Base-by-base conservation (phyloP, 352 stramenopile species). In the Pythium utonaiense region DNA sequence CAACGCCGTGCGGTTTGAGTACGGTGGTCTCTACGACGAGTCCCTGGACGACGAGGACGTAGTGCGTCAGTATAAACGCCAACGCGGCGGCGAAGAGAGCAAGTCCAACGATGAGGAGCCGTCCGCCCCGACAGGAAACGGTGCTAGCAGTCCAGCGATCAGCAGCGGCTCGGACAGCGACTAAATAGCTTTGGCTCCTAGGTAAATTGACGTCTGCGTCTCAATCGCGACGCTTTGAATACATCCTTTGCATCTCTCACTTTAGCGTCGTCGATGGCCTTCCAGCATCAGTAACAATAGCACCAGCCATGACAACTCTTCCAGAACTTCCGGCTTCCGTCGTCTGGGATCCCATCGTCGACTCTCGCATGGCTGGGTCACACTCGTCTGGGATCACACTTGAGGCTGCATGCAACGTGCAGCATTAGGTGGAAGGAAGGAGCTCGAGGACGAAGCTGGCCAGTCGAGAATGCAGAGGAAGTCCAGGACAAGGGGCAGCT, bases 121-220 rank as follows among this genome's bases (percentile, higher is more conserved):
- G 22, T 19, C 53, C 8, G 60, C 55, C 31, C 42, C 30, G 38
- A 71, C 73, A 16, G 69, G 67, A 13, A 69, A 70, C 16, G 70
- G 73, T 12, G 69, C 78, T 10, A 78, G 59, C 50, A 93, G 83
- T 34, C 83, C 83, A 34, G 78, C 80, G 48, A 86, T 89, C 74
- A 91, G 74, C 53, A 82, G 74, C 48, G 71, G 52, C 17, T 78
- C 71, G 3, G 81, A 89, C 56, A 93, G 82, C 53, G 84, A 93
- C 62, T 67, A 49, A 64, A 28, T 19, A 16, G 22, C 27, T 41
- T 6, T 17, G n/a, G n/a, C n/a, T n/a, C n/a, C n/a, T n/a, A n/a
- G n/a, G 14, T 28, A 75, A 89, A 60, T 80, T 77, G 66, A 31
- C 50, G 22, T 3, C 21, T 19, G 5, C 40, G 17, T 12, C 31